Evolutionary conservation across 805 yeast genomes (phyloP).

Genomic region (Brettanomyces anomalus): DNA sequence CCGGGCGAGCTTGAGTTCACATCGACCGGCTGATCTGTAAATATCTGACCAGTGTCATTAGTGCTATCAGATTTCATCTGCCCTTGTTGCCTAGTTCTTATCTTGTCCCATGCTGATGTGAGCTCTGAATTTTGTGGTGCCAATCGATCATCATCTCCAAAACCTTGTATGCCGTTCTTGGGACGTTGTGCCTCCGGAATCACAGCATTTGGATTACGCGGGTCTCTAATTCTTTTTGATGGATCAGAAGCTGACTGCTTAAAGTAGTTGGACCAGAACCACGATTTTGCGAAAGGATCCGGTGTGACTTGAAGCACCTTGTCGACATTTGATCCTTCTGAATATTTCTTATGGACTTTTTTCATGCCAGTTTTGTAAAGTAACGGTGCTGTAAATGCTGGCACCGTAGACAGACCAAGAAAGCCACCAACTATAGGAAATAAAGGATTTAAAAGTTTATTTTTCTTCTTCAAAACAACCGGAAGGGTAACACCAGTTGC

Average conservation of each 20-base stretch:
- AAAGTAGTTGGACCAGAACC: constrained; percentile 44
- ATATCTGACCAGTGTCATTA: too few species aligned
- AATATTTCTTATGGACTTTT: constrained; percentile 18
- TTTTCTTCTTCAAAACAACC: constrained; percentile 29
- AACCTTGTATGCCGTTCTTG: constrained; percentile 5
- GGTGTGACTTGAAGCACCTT: constrained; percentile 18
- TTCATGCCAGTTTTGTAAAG: constrained; percentile 26
- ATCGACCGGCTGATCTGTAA: too few species aligned
- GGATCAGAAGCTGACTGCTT: constrained; percentile 42
- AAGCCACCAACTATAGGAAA: constrained; percentile 34
- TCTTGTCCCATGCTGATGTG: constrained; percentile 15
- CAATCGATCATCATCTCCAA: background rate
- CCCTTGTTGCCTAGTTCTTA: constrained; percentile 5
- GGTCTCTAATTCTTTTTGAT: constrained; percentile 45
- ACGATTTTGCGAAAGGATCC: constrained; percentile 18
- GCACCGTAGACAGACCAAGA: constrained; percentile 26
- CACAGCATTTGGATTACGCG: constrained; percentile 22
- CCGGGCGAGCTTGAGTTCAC: too few species aligned
- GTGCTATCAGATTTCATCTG: too few species aligned
- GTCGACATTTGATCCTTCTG: constrained; percentile 16
- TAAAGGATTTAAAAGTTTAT: constrained; percentile 29
- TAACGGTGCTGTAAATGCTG: constrained; percentile 20
- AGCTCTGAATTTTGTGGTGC: constrained; percentile 1
- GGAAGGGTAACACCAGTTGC: constrained; percentile 35
- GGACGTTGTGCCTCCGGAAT: background rate